Percentiles rank a stretch among this genome's conserved stretches.
Conservation (phyloP, 2,329 filamentous ascomycete genomes). For the Alternaria rosae region DNA sequence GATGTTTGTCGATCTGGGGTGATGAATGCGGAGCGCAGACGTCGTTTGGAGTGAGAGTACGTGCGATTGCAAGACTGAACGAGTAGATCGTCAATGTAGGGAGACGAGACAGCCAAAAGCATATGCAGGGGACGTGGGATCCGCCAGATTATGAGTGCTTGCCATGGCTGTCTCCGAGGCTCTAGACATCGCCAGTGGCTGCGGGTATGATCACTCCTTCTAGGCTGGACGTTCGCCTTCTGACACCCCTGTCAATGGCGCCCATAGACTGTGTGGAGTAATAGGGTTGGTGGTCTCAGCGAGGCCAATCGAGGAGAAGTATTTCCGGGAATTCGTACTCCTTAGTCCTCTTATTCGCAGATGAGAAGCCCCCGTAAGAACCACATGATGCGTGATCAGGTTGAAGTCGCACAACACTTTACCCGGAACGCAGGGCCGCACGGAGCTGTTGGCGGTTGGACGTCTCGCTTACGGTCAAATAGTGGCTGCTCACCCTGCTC, state of each 20-base stretch:
- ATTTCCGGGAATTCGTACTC: slow-evolving; percentile 12
- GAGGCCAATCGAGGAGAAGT: slow-evolving; percentile 31
- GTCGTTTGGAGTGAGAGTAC: not conserved
- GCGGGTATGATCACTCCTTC: slow-evolving; percentile 18
- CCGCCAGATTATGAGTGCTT: slow-evolving; percentile 19
- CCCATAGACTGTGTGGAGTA: slow-evolving; percentile 18
- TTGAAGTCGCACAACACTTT: slow-evolving; percentile 32
- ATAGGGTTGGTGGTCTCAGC: slow-evolving; percentile 28
- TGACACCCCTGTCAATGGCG: slow-evolving; percentile 18
- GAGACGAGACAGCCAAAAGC: not conserved
- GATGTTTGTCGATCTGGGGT: slow-evolving; percentile 1
- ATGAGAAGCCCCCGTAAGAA: not conserved
- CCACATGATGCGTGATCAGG: slow-evolving; percentile 20
- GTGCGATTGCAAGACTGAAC: not conserved
- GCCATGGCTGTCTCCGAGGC: slow-evolving; percentile 17
- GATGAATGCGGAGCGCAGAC: not conserved
- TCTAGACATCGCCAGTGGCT: slow-evolving; percentile 17
- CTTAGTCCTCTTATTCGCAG: slow-evolving; percentile 27
- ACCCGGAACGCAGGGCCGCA: slow-evolving; percentile 42
- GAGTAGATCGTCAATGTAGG: not conserved
- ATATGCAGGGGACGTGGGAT: slow-evolving; percentile 15
- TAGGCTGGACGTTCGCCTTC: slow-evolving; percentile 14
- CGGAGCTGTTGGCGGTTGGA: slow-evolving; percentile 26
- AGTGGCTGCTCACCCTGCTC: slow-evolving; percentile 20
- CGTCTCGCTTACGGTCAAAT: slow-evolving; percentile 26